Evolutionary conservation across 805 yeast species (phyloP).

Genomic region (Saturnispora sekii): DNA sequence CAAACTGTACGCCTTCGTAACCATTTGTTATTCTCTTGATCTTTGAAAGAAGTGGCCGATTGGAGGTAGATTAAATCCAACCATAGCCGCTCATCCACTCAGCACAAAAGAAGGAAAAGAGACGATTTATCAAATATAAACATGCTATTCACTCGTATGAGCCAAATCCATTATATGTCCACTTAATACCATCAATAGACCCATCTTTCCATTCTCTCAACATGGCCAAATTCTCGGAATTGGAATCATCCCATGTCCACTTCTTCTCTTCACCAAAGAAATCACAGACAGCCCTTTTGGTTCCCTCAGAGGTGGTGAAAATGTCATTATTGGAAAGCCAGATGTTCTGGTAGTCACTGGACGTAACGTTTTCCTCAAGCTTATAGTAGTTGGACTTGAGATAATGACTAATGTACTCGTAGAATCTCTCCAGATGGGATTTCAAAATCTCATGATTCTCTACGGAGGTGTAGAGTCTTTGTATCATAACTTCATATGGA

Average conservation of each 20-base stretch:
- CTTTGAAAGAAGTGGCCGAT: too few species aligned
- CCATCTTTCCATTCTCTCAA: background rate
- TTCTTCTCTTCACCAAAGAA: background rate
- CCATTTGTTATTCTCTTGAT: too few species aligned
- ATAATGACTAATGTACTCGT: conserved; percentile 1
- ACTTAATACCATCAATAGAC: background rate
- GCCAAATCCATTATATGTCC: background rate
- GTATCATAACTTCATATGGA: background rate
- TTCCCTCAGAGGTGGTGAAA: background rate
- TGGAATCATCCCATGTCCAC: conserved; percentile 1
- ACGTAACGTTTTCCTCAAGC: background rate
- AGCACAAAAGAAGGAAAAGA: too few species aligned
- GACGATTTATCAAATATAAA: background rate
- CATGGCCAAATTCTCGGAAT: background rate
- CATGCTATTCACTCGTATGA: background rate
- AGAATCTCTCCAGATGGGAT: background rate
- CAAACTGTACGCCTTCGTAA: too few species aligned
- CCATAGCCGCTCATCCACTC: too few species aligned
- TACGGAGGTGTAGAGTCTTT: background rate
- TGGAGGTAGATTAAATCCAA: too few species aligned
- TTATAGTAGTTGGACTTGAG: background rate
- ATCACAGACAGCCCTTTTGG: background rate
- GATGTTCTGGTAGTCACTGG: background rate
- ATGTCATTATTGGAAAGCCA: conserved; percentile 2
- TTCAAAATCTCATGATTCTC: background rate